Conservation (phyloP, 2,329 filamentous ascomycete genomes). For the Graphiopsis chlorocephala region DNA sequence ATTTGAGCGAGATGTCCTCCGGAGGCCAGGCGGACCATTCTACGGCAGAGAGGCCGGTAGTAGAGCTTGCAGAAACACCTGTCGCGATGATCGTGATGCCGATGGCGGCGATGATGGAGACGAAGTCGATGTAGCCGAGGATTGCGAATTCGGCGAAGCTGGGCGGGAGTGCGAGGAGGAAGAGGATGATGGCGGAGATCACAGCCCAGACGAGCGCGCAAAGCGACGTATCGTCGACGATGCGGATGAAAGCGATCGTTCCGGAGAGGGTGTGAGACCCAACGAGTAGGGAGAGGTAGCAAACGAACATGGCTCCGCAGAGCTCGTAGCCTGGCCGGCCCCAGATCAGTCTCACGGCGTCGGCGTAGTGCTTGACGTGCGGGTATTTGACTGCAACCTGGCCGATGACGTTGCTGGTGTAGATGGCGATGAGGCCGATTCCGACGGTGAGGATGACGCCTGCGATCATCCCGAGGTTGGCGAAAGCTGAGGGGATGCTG, state of each 20-base stretch:
- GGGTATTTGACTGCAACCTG: constrained; percentile 57
- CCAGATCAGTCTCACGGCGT: constrained; percentile 44
- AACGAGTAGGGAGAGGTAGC: constrained; percentile 43
- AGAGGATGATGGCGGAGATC: constrained; percentile 42
- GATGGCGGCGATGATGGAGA: constrained; percentile 36
- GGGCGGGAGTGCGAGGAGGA: constrained; percentile 36
- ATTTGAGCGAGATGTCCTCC: constrained; percentile 43
- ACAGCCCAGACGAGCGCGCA: constrained; percentile 45
- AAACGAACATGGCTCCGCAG: constrained; percentile 42
- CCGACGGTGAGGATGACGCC: constrained; percentile 55
- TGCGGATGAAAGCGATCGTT: constrained; percentile 45
- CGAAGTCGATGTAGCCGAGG: constrained; percentile 38
- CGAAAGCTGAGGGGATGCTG: constrained; percentile 55
- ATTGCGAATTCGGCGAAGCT: constrained; percentile 36
- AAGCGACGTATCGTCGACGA: constrained; percentile 36
- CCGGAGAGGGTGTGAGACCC: constrained; percentile 46
- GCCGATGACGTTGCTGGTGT: constrained; percentile 61
- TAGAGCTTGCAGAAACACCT: constrained; percentile 29
- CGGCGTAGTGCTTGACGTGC: constrained; percentile 43
- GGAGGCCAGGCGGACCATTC: constrained; percentile 37
- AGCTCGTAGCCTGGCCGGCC: constrained; percentile 44
- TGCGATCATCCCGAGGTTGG: constrained; percentile 53
- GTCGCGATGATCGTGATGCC: constrained; percentile 37
- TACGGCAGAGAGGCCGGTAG: constrained; percentile 30
- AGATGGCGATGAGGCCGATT: constrained; percentile 58